phyloP scores from a whole-genome alignment of 2,329 filamentous ascomycete genomes.

The Volutella citrinella region DNA sequence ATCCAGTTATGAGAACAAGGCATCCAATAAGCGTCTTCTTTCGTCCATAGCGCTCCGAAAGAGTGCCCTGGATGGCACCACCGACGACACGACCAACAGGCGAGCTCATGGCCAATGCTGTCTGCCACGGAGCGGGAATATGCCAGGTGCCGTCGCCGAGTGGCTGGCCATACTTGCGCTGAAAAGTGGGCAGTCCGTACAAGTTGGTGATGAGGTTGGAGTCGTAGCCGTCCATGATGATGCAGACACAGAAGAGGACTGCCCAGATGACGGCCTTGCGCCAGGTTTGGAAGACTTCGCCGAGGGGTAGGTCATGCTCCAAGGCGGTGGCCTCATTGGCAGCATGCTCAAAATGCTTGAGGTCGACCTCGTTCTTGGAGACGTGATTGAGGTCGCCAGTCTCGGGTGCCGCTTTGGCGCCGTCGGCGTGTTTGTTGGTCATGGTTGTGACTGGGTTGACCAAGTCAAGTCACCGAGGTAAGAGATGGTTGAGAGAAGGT shows the following conservation, averaged over 20 bases:
- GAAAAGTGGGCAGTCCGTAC: conserved; percentile 32
- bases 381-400: no score
- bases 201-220: conserved; percentile 29
- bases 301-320: no score
- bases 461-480: no score
- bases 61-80: conserved; percentile 14
- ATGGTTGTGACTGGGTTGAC: no score
- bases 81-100: conserved; percentile 37
- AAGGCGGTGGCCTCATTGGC: no score
- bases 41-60: conserved; percentile 16
- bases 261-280: conserved; percentile 6
- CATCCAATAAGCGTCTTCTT: conserved; percentile 52
- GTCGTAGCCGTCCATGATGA: conserved; percentile 37
- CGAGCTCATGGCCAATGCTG: conserved; percentile 40
- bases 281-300: no score
- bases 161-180: conserved; percentile 20
- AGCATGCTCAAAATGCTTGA: no score
- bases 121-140: conserved; percentile 46
- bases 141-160: conserved; percentile 13
- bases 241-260: conserved; percentile 17
- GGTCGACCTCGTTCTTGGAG: no score
- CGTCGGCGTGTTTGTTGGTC: no score
- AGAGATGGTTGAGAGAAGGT: no score
- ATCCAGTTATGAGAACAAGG: conserved; percentile 31
- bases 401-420: no score